Evolutionary conservation across 306 rosid genomes (phyloP), one percentile per base, ranked within the genome.

Genomic region (Mimosa bimucronata): DNA sequence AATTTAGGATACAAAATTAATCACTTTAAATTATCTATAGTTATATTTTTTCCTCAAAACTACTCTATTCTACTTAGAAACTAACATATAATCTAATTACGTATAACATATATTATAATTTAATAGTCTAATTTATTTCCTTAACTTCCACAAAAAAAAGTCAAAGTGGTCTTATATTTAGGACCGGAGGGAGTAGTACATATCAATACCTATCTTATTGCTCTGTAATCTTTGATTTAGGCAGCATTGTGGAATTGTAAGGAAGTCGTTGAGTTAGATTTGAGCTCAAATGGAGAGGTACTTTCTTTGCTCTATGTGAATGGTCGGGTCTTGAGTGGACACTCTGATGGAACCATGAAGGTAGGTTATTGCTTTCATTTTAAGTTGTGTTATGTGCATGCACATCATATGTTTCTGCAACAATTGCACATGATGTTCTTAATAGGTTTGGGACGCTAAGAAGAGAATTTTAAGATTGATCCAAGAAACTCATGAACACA

Each of bases 261-360:
- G 68, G 97, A 94, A 85, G 89, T 89, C 55, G 91, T 80, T 61
- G 94, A 86, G 86, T 71, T 90, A 79, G 95, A 92, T 67, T 91
- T 84, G 74, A 78, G 88, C 83, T 48, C 89, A 52, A 92, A 91
- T 57, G 97, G 97, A 58, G 98, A 91, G 83, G 97, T 94, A 2
- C 82, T 86, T 75, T 86, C 92, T 85, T 81, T 94, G 91, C 80
- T 82, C 75, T 88, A 88, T 86, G 79, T 89, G 53, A 90, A 91
- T 58, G 94, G 97, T 12, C 86, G 87, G 18, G 84, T 94, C 80
- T 62, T 92, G 74, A 92, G 97, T 86, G 90, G 97, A 82, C 97
- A 94, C 89, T 88, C 97, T 40, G 98, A 94, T 82, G 98, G 98
- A 87, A 91, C 92, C 78, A 88, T 95, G 34, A 95, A 95, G 97